phyloP scores from a whole-genome alignment of 345 rosid genomes.

The Populus alba region DNA sequence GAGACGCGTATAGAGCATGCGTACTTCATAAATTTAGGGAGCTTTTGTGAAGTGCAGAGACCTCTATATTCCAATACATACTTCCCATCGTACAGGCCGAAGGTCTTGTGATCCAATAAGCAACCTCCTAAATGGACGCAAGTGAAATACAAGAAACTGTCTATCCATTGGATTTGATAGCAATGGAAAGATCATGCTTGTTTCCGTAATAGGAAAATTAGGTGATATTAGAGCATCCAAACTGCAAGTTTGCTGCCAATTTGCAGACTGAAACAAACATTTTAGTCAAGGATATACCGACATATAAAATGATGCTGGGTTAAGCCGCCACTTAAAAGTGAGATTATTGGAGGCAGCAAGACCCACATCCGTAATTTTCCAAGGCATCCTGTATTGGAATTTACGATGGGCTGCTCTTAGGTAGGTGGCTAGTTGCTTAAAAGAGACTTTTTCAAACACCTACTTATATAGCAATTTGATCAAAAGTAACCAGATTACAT shows the following conservation, averaged over 20 bases:
- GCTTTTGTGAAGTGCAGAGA: too few species aligned
- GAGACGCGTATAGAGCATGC: too few species aligned
- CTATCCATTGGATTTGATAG: neutral
- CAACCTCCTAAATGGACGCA: neutral
- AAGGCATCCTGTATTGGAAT: neutral
- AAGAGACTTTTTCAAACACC: neutral
- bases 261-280: neutral
- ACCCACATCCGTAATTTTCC: neutral
- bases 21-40: too few species aligned
- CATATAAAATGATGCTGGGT: neutral
- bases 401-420: neutral
- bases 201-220: neutral
- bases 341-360: neutral
- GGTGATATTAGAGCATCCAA: neutral
- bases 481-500: neutral
- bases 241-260: neutral
- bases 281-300: slow-evolving; percentile 4
- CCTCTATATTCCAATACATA: too few species aligned
- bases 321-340: neutral
- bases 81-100: neutral
- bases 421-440: neutral
- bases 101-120: neutral
- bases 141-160: neutral
- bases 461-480: neutral
- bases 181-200: neutral